phyloP scores from a whole-genome alignment of 352 stramenopile genomes.

The Pythium pectinolyticum region DNA sequence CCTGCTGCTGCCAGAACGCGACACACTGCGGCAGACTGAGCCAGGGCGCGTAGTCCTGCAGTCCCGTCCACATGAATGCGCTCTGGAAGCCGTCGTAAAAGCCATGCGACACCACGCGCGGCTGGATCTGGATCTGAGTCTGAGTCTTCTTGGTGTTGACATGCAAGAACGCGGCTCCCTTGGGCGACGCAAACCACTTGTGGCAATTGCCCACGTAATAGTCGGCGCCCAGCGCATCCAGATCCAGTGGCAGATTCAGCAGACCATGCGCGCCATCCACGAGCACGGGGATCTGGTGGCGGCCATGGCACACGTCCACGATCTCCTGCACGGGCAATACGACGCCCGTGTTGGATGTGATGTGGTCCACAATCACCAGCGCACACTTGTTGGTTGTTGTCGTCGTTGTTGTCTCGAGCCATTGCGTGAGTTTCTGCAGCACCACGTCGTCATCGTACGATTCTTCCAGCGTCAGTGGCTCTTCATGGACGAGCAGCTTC shows the following conservation, averaged over 20 bases:
- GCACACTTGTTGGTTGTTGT: constrained; percentile 36
- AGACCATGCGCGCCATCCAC: constrained; percentile 93
- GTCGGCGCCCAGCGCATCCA: constrained; percentile 74
- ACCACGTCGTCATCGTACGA: constrained; percentile 60
- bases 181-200: constrained; percentile 93
- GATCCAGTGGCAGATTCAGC: constrained; percentile 75
- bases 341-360: constrained; percentile 93
- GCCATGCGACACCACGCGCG: constrained; percentile 91
- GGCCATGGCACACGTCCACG: constrained; percentile 54
- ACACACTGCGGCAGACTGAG: constrained; percentile 84
- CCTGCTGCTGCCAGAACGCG: constrained; percentile 78
- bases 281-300: constrained; percentile 62
- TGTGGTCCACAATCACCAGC: constrained; percentile 91
- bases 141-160: constrained; percentile 39
- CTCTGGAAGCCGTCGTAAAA: constrained; percentile 88
- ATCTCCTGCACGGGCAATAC: constrained; percentile 83
- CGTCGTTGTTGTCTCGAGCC: constrained; percentile 29
- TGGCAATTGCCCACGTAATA: constrained; percentile 95
- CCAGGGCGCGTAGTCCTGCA: constrained; percentile 90
- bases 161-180: constrained; percentile 88
- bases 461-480: constrained; percentile 62
- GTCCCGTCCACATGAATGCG: constrained; percentile 92
- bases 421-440: constrained; percentile 35
- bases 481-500: constrained; percentile 47
- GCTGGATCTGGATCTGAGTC: constrained; percentile 34